Percentiles rank a stretch among this genome's conserved stretches.
Conservation (phyloP, 2,329 filamentous ascomycete species). For the Penicillium sp. region DNA sequence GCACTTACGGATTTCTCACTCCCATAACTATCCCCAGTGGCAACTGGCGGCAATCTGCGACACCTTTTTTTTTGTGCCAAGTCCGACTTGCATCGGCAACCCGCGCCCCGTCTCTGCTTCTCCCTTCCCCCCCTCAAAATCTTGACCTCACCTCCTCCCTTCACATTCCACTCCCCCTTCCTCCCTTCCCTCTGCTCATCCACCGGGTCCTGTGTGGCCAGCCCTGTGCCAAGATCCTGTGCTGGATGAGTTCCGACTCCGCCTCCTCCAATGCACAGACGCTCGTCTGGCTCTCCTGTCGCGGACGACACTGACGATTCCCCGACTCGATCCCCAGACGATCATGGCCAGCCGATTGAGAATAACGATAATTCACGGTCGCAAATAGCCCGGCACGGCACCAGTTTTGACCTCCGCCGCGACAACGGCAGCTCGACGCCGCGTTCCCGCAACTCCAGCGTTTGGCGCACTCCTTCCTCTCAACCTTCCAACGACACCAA, state of each 20-base stretch:
- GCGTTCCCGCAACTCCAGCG: slow-evolving; percentile 44
- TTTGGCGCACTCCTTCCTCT: slow-evolving; percentile 40
- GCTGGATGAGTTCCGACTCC: slow-evolving; percentile 42
- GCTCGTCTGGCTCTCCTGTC: slow-evolving; percentile 49
- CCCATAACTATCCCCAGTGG: background rate
- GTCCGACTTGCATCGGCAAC: slow-evolving; percentile 14
- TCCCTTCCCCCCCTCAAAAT: background rate
- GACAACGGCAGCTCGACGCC: slow-evolving; percentile 41
- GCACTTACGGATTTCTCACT: too few relatives aligned
- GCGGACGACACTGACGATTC: slow-evolving; percentile 47
- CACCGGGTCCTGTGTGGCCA: slow-evolving; percentile 20
- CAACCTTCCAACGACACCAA: slow-evolving; percentile 33
- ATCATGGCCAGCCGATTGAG: slow-evolving; percentile 39
- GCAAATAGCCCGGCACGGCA: slow-evolving; percentile 41
- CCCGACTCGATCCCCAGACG: slow-evolving; percentile 37
- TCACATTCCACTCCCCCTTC: slow-evolving; percentile 11
- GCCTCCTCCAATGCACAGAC: slow-evolving; percentile 51
- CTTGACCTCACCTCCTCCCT: slow-evolving; percentile 4
- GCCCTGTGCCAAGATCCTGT: slow-evolving; percentile 26
- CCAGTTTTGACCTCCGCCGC: slow-evolving; percentile 40
- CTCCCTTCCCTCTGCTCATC: slow-evolving; percentile 12
- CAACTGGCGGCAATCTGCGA: background rate
- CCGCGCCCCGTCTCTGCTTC: slow-evolving; percentile 5
- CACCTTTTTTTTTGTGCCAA: slow-evolving; percentile 16
- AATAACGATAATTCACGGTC: slow-evolving; percentile 37